Conservation (phyloP, 306 rosid species). For the Acmispon strigosus region DNA sequence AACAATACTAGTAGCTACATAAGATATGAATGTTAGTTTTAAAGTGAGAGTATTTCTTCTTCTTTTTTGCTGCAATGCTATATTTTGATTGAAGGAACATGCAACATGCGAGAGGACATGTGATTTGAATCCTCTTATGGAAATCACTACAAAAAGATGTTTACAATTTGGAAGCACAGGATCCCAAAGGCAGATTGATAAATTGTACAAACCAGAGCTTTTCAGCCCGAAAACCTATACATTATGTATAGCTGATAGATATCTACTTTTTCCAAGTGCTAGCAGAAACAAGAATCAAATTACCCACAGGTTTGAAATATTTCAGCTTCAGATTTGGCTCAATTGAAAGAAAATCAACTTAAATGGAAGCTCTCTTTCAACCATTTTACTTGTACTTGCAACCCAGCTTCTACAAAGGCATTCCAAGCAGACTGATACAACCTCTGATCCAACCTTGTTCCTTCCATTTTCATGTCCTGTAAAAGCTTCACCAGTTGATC, state of each 20-base stretch:
- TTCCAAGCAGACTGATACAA: conserved; percentile 54
- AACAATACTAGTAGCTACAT: too few species aligned
- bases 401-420: conserved; percentile 64
- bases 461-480: conserved; percentile 60
- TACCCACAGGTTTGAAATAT: background rate
- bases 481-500: conserved; percentile 62
- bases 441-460: conserved; percentile 54
- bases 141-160: background rate
- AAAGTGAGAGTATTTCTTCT: too few species aligned
- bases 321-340: conserved; percentile 10
- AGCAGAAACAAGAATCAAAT: background rate
- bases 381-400: conserved; percentile 56
- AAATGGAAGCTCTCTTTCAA: conserved; percentile 36
- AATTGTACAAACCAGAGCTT: background rate
- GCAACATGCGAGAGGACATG: too few species aligned
- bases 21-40: too few species aligned
- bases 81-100: too few species aligned
- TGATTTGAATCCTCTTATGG: background rate
- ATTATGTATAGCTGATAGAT: background rate
- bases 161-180: conserved; percentile 8
- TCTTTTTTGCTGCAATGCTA: too few species aligned
- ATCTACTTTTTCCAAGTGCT: background rate
- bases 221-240: conserved; percentile 7
- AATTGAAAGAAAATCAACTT: background rate
- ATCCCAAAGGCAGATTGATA: background rate